Base-by-base conservation (phyloP, 306 rosid species). In the Lotus japonicus region DNA sequence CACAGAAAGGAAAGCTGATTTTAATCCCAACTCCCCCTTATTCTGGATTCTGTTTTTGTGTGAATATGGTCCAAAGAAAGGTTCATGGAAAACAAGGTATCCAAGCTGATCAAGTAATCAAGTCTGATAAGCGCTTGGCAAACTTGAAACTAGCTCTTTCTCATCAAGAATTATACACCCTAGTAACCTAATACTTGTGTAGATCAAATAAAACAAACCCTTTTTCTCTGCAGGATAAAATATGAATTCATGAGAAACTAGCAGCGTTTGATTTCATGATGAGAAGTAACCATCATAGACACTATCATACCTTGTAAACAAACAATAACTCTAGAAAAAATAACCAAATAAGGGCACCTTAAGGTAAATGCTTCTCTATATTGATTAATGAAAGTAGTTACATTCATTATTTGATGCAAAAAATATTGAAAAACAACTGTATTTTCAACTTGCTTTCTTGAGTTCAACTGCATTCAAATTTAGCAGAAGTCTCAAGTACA, bases 21-120 rank as follows among this genome's bases (percentile, higher is more conserved):
- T 60, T 36, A 39, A 56, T 56, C 79, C 80, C 56, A 41, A 54
- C 57, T 49, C 67, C 70, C 19, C 14, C 33, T 68, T 75, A 11
- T 64, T 36, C 59, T 67, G 59, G 56, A 60, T 70, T n/a, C 57
- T 48, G 72, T 38, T 72, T 83, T 77, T 48, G 68, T 50, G 48
- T 66, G 56, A 77, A 81, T 44, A 89, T 89, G 96, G 87, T 88
- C 63, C 89, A 82, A 58, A 80, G 87, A 75, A 88, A 79, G 79
- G 81, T 67, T 10, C 52, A 73, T 14, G 51, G 57, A 62, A 81
- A 82, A 83, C 79, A 71, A 74, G 89, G 82, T 17, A 67, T 77
- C 80, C 85, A 81, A 64, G 86, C 54, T 72, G 88, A 81, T 70
- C 39, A 33, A 52, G 87, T n/a, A n/a, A n/a, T 70, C 58, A 68